Evolutionary conservation across 768 basidiomycete species (phyloP), one percentile per base, ranked within the genome.

Genomic region (Roridomyces roridus): DNA sequence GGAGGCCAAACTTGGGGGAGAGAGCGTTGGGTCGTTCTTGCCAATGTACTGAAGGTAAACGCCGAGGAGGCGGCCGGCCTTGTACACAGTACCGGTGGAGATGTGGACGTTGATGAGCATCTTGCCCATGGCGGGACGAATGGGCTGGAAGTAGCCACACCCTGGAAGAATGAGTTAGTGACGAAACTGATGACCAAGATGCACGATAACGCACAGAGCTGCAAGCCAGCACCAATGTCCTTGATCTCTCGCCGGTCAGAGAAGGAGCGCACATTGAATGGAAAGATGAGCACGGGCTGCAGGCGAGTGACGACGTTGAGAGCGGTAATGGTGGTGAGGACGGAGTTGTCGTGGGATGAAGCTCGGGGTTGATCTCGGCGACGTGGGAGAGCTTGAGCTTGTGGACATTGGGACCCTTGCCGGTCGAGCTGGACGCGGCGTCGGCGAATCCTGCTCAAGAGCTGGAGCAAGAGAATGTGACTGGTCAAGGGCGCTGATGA

Each of bases 251-350:
- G 68, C 46, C 79, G 70, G 0, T 84, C 85, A 67, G 83, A 87
- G 69, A 86, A 87, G 0, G 82, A 84, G 0, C 85, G 78, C 14
- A 83, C 77, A 48, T 87, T 85, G 72, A 84, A 92, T 0, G 85
- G 85, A 29, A 81, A 85, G 25, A 75, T 74, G 69, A 82, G 63
- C 0, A 78, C 80, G 0, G 85, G 85, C 51, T 80, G 77, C 84
- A 85, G 85, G 6, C 84, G 81, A 18, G 92, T 79, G 14, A 86
- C 86, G 4, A 91, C 86, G 56, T 92, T 92, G 48, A 88, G 69
- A 0, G 88, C 82, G 0, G 83, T 85, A 57, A 86, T 79, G 5
- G 84, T 82, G 0, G 85, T 86, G 47, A 84, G 57, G 2, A 86
- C 83, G 2, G 61, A 67, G 58, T 84, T 86, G 46, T 86, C 85